Conservation (phyloP, 2,329 filamentous ascomycete genomes). For the Xylaria sp. region DNA sequence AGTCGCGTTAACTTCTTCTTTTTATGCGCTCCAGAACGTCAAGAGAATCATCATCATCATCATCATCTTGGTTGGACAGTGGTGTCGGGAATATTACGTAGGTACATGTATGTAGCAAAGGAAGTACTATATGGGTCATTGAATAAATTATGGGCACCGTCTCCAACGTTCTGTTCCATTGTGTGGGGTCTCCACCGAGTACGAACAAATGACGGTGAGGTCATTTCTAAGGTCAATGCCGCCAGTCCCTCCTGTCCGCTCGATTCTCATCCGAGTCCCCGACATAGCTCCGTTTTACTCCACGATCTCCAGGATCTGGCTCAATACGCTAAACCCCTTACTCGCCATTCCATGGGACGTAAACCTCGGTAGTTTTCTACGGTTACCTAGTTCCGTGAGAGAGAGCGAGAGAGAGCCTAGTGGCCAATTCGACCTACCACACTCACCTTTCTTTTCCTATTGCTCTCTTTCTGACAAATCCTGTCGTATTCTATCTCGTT, state of each 20-base stretch:
- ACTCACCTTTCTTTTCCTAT: not conserved
- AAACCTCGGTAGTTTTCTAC: constrained; percentile 12
- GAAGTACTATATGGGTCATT: no score
- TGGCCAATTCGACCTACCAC: constrained; percentile 14
- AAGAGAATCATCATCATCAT: no score
- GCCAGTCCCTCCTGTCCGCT: constrained; percentile 18
- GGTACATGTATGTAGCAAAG: no score
- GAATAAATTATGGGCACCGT: no score
- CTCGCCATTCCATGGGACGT: constrained; percentile 12
- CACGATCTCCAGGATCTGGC: constrained; percentile 17
- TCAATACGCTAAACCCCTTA: constrained; percentile 17
- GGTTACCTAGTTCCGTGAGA: constrained; percentile 16
- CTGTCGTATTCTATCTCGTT: constrained; percentile 1
- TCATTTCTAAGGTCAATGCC: constrained; percentile 21
- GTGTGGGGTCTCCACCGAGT: not conserved
- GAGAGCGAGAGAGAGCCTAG: constrained; percentile 13
- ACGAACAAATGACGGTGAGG: constrained; percentile 21
- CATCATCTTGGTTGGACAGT: no score
- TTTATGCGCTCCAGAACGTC: no score
- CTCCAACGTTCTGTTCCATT: not conserved
- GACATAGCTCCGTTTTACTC: constrained; percentile 18
- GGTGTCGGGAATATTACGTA: no score
- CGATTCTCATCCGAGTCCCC: constrained; percentile 33
- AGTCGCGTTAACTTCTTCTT: no score
- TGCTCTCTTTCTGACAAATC: not conserved